Evolutionary conservation across 1,139 yeast species (phyloP).

Genomic region (Nakaseomyces delphensis): DNA sequence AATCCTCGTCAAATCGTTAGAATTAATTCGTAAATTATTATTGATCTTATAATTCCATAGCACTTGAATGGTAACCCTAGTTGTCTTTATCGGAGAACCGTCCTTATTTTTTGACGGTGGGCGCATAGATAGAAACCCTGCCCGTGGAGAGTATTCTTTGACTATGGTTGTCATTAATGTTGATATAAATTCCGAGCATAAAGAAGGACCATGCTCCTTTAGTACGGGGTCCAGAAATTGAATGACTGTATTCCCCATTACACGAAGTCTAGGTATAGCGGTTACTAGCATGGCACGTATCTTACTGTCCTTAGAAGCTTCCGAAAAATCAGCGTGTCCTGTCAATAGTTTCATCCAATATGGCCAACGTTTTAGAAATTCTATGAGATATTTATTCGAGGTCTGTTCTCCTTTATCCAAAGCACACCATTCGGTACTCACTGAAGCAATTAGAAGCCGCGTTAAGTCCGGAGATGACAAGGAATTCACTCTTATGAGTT

Average conservation of each 20-base stretch:
- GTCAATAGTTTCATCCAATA: slow-evolving; percentile 19
- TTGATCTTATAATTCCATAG: slow-evolving; percentile 24
- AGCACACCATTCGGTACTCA: slow-evolving; percentile 10
- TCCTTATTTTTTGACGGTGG: neutral
- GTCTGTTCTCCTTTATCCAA: neutral
- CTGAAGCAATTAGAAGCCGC: slow-evolving; percentile 14
- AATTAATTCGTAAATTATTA: slow-evolving; percentile 13
- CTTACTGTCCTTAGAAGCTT: slow-evolving; percentile 2
- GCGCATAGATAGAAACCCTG: neutral
- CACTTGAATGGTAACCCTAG: slow-evolving; percentile 16
- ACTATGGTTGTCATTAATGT: slow-evolving; percentile 8
- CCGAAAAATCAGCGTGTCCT: slow-evolving; percentile 24
- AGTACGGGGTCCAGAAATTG: slow-evolving; percentile 9
- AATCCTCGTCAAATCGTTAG: slow-evolving; percentile 23
- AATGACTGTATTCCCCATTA: neutral
- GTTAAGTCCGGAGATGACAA: slow-evolving; percentile 14
- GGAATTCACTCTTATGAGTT: slow-evolving; percentile 20
- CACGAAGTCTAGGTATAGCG: neutral
- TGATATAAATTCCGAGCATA: slow-evolving; percentile 7
- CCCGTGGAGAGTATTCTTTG: neutral
- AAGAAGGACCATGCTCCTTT: slow-evolving; percentile 13
- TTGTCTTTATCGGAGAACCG: slow-evolving; percentile 22
- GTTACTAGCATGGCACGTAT: neutral
- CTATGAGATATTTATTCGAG: neutral
- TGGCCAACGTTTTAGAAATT: slow-evolving; percentile 15